Percentiles rank a stretch among this genome's conserved stretches.
Conservation (phyloP, 2,329 filamentous ascomycete genomes). For the Zymoseptoria ardabiliae region DNA sequence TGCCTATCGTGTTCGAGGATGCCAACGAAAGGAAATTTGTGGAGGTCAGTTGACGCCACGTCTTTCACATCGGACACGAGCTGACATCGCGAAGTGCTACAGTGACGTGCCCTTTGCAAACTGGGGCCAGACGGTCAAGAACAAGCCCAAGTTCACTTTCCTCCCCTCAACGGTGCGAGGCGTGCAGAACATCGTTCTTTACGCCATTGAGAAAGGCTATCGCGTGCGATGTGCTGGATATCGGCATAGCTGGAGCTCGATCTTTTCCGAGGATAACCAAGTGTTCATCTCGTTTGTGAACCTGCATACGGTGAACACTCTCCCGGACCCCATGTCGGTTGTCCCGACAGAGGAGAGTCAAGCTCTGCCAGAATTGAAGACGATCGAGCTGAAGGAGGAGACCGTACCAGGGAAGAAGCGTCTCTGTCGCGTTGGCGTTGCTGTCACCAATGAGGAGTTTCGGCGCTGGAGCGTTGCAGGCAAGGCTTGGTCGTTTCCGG, state of each 20-base stretch:
- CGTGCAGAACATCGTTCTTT: conserved; percentile 8
- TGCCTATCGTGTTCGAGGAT: neutral
- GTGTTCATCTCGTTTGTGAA: conserved; percentile 7
- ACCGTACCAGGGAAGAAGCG: conserved; percentile 4
- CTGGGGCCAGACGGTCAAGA: conserved; percentile 8
- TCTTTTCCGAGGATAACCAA: conserved; percentile 6
- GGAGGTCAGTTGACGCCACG: neutral
- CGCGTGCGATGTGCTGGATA: conserved; percentile 9
- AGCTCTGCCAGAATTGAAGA: conserved; percentile 5
- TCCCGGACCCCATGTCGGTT: conserved; percentile 2
- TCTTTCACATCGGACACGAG: neutral
- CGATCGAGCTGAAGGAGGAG: conserved; percentile 5
- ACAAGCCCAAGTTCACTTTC: conserved; percentile 6
- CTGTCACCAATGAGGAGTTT: conserved; percentile 10
- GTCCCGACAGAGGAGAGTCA: neutral
- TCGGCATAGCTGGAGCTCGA: conserved; percentile 7
- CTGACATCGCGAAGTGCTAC: neutral
- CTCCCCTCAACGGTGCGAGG: conserved; percentile 6
- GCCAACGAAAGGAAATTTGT: neutral
- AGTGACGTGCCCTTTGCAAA: conserved; percentile 3
- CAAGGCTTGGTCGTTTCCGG: conserved; percentile 5
- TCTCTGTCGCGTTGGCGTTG: conserved; percentile 6
- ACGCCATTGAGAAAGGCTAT: conserved; percentile 4
- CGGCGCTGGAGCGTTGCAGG: conserved; percentile 7
- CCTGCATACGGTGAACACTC: conserved; percentile 5